phyloP scores from a whole-genome alignment of 305 asterid species.

The Fraxinus paxiana region DNA sequence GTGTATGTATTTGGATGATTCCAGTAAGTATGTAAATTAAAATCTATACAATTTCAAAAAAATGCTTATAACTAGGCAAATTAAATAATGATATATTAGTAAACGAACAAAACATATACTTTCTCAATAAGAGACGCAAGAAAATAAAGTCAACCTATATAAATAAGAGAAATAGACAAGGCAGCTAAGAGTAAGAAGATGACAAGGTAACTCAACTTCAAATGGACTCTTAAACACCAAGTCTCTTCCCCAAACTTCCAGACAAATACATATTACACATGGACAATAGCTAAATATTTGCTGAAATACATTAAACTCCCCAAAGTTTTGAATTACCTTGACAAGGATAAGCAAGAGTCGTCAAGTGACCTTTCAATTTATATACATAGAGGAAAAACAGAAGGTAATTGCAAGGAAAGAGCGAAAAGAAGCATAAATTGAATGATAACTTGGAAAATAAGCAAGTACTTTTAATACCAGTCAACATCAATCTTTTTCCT shows the following conservation, averaged over 20 bases:
- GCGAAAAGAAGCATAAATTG: neutral
- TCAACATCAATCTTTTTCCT: neutral
- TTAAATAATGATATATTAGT: neutral
- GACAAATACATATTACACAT: neutral
- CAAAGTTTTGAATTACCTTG: slow-evolving; percentile 9
- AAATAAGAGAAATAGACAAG: neutral
- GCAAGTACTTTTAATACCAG: slow-evolving; percentile 9
- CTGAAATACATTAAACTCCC: neutral
- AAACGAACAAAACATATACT: neutral
- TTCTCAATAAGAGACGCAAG: neutral
- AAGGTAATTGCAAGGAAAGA: neutral
- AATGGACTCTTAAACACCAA: neutral
- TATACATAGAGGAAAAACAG: neutral
- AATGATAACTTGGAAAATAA: slow-evolving; percentile 15
- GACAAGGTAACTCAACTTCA: slow-evolving; percentile 7
- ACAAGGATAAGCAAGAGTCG: neutral
- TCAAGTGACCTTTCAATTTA: neutral
- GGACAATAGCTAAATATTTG: slow-evolving; percentile 20
- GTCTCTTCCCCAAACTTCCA: neutral
- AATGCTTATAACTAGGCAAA: neutral
- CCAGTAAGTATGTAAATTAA: too few relatives aligned
- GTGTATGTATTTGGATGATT: too few relatives aligned
- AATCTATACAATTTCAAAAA: neutral
- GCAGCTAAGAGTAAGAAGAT: neutral
- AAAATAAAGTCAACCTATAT: neutral